phyloP scores from a whole-genome alignment of 2,329 filamentous ascomycete species.

The Fusarium sp. region DNA sequence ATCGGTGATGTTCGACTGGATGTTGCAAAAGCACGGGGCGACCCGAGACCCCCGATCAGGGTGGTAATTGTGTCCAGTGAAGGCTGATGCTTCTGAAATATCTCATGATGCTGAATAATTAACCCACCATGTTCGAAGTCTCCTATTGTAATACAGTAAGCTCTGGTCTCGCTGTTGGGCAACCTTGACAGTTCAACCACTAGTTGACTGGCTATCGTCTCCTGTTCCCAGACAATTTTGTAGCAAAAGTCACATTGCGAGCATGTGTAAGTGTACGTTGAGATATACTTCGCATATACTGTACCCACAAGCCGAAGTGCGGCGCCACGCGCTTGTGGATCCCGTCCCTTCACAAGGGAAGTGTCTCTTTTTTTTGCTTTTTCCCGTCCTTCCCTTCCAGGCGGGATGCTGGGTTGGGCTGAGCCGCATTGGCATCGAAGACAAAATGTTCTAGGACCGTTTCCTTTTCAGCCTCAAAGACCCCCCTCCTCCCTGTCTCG shows the following conservation, averaged over 20 bases:
- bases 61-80: constrained; percentile 6
- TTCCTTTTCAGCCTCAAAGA: constrained; percentile 47
- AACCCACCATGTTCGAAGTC: constrained; percentile 12
- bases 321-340: constrained; percentile 46
- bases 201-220: background rate
- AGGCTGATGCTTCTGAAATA: constrained; percentile 20
- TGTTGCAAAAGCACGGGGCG: constrained; percentile 15
- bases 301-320: constrained; percentile 34
- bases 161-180: constrained; percentile 3
- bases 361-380: constrained; percentile 20
- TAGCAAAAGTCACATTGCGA: constrained; percentile 17
- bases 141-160: background rate
- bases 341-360: constrained; percentile 25
- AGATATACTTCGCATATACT: constrained; percentile 31
- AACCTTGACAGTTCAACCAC: background rate
- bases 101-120: constrained; percentile 28
- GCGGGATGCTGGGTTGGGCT: constrained; percentile 21
- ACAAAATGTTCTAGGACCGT: constrained; percentile 32
- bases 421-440: constrained; percentile 43
- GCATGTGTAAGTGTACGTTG: constrained; percentile 33
- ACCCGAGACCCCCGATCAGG: constrained; percentile 19
- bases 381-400: constrained; percentile 38
- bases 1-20: constrained; percentile 17
- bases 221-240: constrained; percentile 2
- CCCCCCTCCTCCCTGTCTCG: constrained; percentile 13